Base-by-base conservation (phyloP, 805 yeast species). In the Lipomyces anomalus region DNA sequence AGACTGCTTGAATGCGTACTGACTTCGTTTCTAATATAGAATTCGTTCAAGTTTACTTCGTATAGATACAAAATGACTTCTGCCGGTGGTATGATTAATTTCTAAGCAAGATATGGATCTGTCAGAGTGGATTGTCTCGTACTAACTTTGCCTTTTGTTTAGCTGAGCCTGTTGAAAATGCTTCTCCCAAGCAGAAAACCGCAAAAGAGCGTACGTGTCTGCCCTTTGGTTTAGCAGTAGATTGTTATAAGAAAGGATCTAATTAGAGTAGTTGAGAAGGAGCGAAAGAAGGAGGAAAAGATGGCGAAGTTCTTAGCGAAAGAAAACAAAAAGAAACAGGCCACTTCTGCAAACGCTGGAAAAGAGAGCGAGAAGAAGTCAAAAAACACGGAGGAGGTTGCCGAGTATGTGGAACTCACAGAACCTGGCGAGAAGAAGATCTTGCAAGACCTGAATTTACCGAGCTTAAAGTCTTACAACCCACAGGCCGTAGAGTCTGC, bases 401-500 rank as follows among this genome's bases (percentile, higher is more conserved):
- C 96, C n/a, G 92, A 82, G 60, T 92, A 80, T 65, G 78, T 79
- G 40, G 98, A 92, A 65, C 69, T 70, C 47, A 92, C 98, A 38
- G 75, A 72, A 40, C 79, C 84, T 2, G 98, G 98, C 52, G 95
- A 88, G 60, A 92, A 90, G 78, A 92, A 92, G 70, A 67, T 81
- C 28, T 76, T 92, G 47, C 83, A 79, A n/a, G 76, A 87, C 29
- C 75, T 92, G 43, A 96, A 90, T 35, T 95, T 89, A 63, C 89
- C 95, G 20, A 80, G 97, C 18, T 78, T 92, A 64, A 89, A 92
- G 67, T 90, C 97, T 6, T 92, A 92, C 67, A 84, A 78, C 60
- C 98, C 98, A 28, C 77, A 78, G 58, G 83, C 82, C 58, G 97
- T 92, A 39, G 98, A 92, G 69, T 82, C 94, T 46, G 85, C 96